Base-by-base conservation (phyloP, 192 early-diverging fungal genomes). In the Entophlyctis helioformis region DNA sequence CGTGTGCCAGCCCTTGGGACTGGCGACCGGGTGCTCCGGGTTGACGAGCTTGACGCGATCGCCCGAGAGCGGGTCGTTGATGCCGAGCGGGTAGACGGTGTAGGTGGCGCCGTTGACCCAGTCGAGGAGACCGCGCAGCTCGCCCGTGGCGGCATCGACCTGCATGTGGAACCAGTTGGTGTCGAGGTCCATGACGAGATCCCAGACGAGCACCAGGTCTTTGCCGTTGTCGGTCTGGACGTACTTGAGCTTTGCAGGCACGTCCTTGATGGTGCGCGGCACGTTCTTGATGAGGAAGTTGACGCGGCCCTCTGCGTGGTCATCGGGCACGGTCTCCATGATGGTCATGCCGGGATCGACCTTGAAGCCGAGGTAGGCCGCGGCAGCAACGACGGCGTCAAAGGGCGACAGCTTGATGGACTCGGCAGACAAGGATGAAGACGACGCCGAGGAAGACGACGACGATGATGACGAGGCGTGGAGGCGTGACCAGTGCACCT, bases 41-140 rank as follows among this genome's bases (percentile, higher is more conserved):
- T 78, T 65, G 48, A 56, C 49, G 19, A 80, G 57, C 11, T 69
- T 48, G 42, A 52, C 60, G 19, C 78, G 76, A 21, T 65, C 48
- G 5, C 82, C 79, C 21, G 79, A 78, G 0, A 53, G 16, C n/a
- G 91, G 91, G 56, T 91, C 89, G 52, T 87, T 78, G 4, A 67
- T 54, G 19, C 83, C 88, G 32, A 86, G 57, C 15, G 89, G 89
- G 49, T 71, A 88, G 26, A 96, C 81, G 37, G 78, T 81, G 73
- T 82, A 96, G 21, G 69, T 56, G 7, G 78, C 81, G 40, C 86
- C 72, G 10, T 76, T 56, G 11, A 86, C 83, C 89, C 89, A 96
- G 69, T 91, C 89, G 24, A 86, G 60, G n/a, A 96, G 60, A 21
- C 72, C 54, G 32, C 83, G 46, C 3, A 91, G 64, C 20, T 77